Percentiles rank a stretch among this genome's conserved stretches.
Conservation (phyloP, 345 rosid species). For the Eucalyptus urophylla region DNA sequence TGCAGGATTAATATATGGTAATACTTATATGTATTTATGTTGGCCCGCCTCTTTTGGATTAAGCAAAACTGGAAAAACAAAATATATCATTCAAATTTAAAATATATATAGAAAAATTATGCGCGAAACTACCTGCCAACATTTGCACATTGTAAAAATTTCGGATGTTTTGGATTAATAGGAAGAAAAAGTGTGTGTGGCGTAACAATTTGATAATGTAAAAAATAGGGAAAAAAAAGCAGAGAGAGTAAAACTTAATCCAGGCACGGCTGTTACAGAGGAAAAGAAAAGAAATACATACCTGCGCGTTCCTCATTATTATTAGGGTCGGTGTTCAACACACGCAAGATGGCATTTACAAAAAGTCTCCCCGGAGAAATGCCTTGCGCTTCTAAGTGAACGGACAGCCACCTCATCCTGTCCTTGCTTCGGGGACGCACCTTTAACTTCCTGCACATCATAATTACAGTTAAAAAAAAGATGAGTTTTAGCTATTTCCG, state of each 20-base stretch:
- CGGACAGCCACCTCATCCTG: not conserved
- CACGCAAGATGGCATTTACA: not conserved
- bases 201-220: not conserved
- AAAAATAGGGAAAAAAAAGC: too few species aligned
- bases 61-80: not conserved
- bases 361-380: rapidly evolving
- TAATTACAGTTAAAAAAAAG: not conserved
- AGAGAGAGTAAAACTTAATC: not conserved
- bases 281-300: not conserved
- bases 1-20: too few species aligned
- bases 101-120: too few species aligned
- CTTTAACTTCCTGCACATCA: not conserved
- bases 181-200: not conserved
- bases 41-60: too few species aligned
- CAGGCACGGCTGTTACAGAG: not conserved
- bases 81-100: not conserved
- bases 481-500: not conserved
- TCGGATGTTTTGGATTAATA: not conserved
- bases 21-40: too few species aligned
- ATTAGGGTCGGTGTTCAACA: too few species aligned
- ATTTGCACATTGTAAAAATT: too few species aligned
- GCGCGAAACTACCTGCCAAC: too few species aligned
- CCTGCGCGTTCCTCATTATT: rapidly evolving
- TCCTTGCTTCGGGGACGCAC: too few species aligned
- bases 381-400: rapidly evolving